Conservation (phyloP, 495 filamentous ascomycete species). For the Pyrenula aspistea region DNA sequence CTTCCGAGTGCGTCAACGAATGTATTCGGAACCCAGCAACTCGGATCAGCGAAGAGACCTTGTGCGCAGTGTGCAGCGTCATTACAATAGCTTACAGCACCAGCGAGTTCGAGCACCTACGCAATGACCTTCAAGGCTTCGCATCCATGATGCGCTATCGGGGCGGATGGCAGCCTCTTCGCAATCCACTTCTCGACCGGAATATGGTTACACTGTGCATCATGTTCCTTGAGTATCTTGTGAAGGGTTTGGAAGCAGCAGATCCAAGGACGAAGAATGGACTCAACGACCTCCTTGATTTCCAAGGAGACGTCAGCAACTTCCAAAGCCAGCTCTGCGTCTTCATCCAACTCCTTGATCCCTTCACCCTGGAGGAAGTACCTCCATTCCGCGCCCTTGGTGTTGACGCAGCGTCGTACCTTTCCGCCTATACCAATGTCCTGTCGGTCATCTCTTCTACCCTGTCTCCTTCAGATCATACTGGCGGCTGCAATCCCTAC, state of each 20-base stretch:
- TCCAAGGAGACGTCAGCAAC: background rate
- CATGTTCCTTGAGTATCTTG: background rate
- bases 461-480: background rate
- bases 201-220: background rate
- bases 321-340: background rate
- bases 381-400: background rate
- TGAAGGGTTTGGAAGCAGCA: background rate
- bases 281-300: background rate
- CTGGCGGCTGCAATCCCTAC: background rate
- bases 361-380: background rate
- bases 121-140: background rate
- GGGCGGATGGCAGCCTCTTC: background rate
- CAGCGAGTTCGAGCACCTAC: background rate
- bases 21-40: background rate
- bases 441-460: background rate
- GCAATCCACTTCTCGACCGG: background rate
- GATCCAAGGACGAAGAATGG: background rate
- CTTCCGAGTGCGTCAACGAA: background rate
- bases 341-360: background rate
- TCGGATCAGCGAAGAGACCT: background rate
- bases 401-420: background rate
- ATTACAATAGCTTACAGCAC: background rate
- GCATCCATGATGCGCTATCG: background rate
- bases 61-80: background rate
- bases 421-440: background rate